Evolutionary conservation across 352 stramenopile species (phyloP).

Genomic region (Pythium brachiatum): DNA sequence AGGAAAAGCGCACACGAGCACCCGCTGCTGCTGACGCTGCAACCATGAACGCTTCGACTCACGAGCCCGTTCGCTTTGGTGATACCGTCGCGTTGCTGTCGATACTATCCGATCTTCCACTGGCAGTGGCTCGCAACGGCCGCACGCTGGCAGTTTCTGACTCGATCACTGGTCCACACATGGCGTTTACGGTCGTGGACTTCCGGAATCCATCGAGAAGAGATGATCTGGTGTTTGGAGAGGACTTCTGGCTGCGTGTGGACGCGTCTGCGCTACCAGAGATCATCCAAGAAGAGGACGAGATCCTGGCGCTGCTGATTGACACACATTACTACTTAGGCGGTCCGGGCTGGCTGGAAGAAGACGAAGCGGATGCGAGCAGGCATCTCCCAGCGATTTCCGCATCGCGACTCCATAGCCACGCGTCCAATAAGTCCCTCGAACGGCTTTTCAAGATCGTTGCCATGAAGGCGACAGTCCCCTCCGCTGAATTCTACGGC

Average conservation of each 20-base stretch:
- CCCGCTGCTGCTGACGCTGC: slow-evolving; percentile 22
- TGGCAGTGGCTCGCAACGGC: slow-evolving; percentile 46
- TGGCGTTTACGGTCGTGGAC: slow-evolving; percentile 68
- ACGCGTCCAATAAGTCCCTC: background rate
- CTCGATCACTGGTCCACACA: slow-evolving; percentile 38
- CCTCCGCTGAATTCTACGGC: slow-evolving; percentile 48
- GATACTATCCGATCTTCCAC: slow-evolving; percentile 36
- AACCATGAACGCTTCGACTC: slow-evolving; percentile 45
- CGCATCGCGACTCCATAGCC: background rate
- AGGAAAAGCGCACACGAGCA: background rate
- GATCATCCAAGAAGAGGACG: slow-evolving; percentile 16
- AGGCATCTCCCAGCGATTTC: background rate
- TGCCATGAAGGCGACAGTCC: slow-evolving; percentile 52
- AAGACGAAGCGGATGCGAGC: slow-evolving; percentile 1
- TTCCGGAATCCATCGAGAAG: slow-evolving; percentile 49
- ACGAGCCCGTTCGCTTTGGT: slow-evolving; percentile 52
- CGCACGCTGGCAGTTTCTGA: slow-evolving; percentile 27
- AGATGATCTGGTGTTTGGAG: slow-evolving; percentile 36
- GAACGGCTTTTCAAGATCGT: slow-evolving; percentile 41
- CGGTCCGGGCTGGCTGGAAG: slow-evolving; percentile 47
- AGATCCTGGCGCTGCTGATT: slow-evolving; percentile 40
- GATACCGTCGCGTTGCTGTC: slow-evolving; percentile 65
- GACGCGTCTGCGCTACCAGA: slow-evolving; percentile 29
- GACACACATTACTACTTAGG: slow-evolving; percentile 61
- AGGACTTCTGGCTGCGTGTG: slow-evolving; percentile 59